phyloP scores from a whole-genome alignment of 1,284 basidiomycete species.

The Rhodotorula sp. region DNA sequence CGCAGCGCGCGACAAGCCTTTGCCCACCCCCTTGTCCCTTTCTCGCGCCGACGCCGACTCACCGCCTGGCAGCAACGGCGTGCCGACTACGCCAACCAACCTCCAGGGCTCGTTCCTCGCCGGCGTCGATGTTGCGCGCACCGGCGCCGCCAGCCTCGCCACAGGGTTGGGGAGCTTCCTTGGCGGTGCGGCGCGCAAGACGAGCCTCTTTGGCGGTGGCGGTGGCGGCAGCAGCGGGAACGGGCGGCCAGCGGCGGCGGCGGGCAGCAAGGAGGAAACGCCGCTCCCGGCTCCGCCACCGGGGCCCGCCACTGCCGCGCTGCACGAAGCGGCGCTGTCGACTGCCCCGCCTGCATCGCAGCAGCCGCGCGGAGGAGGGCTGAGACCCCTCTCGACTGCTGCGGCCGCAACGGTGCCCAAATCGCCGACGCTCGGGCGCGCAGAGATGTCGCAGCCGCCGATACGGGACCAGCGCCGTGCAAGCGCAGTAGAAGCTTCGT shows the following conservation, averaged over 20 bases:
- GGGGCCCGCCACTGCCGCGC: neutral
- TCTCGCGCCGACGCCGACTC: too few species aligned
- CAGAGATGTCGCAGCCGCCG: too few species aligned
- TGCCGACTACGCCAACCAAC: neutral
- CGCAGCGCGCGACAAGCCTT: too few species aligned
- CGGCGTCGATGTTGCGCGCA: constrained; percentile 37
- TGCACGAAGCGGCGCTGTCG: neutral
- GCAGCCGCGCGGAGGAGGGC: neutral
- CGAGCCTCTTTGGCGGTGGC: constrained; percentile 1
- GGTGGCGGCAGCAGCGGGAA: neutral
- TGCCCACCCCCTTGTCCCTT: too few species aligned
- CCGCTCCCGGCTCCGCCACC: neutral
- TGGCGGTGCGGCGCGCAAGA: constrained; percentile 13
- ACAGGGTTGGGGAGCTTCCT: constrained; percentile 28
- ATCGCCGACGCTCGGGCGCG: neutral
- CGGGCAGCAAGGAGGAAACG: neutral
- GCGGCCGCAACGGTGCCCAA: constrained; percentile 14
- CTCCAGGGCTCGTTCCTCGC: constrained; percentile 20
- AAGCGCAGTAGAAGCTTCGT: neutral
- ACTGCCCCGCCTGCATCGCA: neutral
- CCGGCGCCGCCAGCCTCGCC: constrained; percentile 32
- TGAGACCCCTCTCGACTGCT: constrained; percentile 12
- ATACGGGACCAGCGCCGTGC: neutral
- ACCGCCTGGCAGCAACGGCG: too few species aligned
- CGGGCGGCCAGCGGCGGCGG: neutral